phyloP scores from a whole-genome alignment of 306 rosid species.

The Castanea sativa region DNA sequence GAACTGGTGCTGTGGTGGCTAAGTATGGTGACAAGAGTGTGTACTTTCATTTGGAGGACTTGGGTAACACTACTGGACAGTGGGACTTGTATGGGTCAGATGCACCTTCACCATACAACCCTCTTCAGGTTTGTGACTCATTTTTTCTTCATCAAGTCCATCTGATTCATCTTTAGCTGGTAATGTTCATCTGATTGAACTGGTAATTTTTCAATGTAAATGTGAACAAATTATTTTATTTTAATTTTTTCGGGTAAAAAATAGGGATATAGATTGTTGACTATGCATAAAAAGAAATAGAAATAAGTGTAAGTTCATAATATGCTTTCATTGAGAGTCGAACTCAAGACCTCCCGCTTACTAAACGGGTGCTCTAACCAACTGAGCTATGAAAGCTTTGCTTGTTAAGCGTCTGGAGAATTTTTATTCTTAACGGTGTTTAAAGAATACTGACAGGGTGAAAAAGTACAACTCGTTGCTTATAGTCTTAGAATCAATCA shows the following conservation, averaged over 20 bases:
- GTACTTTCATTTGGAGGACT: slow-evolving; percentile 87
- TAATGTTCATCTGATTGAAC: too few species aligned
- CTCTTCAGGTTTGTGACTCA: slow-evolving; percentile 67
- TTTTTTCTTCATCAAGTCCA: not conserved
- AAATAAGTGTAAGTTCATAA: accelerated
- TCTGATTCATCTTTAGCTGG: too few species aligned
- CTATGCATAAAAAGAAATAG: too few species aligned
- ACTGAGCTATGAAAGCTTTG: slow-evolving; percentile 26
- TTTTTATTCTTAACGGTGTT: accelerated
- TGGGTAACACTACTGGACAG: slow-evolving; percentile 94
- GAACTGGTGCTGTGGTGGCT: slow-evolving; percentile 79
- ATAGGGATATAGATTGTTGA: not conserved
- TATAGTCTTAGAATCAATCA: not conserved
- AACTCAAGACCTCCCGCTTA: slow-evolving; percentile 45
- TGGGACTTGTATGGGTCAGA: slow-evolving; percentile 99
- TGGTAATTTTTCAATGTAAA: too few species aligned
- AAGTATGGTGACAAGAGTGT: slow-evolving; percentile 97
- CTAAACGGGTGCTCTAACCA: slow-evolving; percentile 44
- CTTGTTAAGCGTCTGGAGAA: not conserved
- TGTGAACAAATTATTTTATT: too few species aligned
- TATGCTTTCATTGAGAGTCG: slow-evolving; percentile 31
- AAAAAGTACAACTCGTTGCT: not conserved
- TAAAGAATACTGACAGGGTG: not conserved
- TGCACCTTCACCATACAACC: slow-evolving; percentile 92
- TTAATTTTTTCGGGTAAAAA: not conserved